phyloP scores from a whole-genome alignment of 2,329 filamentous ascomycete species.

The Aspergillus versicolor region DNA sequence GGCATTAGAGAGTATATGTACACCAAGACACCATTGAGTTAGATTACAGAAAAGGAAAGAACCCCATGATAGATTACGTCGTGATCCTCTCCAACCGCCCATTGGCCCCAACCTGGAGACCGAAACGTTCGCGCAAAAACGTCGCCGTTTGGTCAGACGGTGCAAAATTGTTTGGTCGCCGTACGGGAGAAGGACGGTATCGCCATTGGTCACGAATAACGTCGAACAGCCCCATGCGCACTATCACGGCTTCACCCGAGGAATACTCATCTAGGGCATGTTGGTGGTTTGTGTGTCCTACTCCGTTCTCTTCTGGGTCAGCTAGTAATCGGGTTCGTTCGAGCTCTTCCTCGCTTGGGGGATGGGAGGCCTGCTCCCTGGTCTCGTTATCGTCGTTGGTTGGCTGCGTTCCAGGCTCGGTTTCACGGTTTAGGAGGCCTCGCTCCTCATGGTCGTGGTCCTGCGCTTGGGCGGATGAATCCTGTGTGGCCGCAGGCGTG shows the following conservation, averaged over 20 bases:
- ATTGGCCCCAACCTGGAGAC: slow-evolving; percentile 36
- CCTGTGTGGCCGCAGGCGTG: slow-evolving; percentile 20
- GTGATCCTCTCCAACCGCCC: slow-evolving; percentile 34
- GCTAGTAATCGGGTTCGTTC: slow-evolving; percentile 35
- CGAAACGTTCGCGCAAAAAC: slow-evolving; percentile 39
- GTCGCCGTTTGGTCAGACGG: slow-evolving; percentile 36
- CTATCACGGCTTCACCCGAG: slow-evolving; percentile 38
- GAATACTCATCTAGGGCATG: slow-evolving; percentile 41
- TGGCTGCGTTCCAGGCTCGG: neutral
- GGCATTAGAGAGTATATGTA: neutral
- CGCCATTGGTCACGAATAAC: slow-evolving; percentile 42
- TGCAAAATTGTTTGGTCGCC: slow-evolving; percentile 25
- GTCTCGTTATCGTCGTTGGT: slow-evolving; percentile 37
- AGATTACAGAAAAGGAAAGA: neutral
- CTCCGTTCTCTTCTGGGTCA: slow-evolving; percentile 30
- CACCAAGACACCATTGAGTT: neutral
- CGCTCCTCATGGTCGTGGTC: slow-evolving; percentile 62
- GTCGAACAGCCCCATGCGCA: slow-evolving; percentile 36
- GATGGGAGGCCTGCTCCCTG: slow-evolving; percentile 25
- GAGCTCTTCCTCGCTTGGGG: slow-evolving; percentile 21
- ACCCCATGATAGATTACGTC: slow-evolving; percentile 15
- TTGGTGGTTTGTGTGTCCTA: slow-evolving; percentile 20
- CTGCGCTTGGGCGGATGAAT: slow-evolving; percentile 34
- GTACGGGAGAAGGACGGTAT: slow-evolving; percentile 24
- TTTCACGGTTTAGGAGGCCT: slow-evolving; percentile 41